Evolutionary conservation across 768 basidiomycete species (phyloP).

Genomic region (Termitomyces sp.): DNA sequence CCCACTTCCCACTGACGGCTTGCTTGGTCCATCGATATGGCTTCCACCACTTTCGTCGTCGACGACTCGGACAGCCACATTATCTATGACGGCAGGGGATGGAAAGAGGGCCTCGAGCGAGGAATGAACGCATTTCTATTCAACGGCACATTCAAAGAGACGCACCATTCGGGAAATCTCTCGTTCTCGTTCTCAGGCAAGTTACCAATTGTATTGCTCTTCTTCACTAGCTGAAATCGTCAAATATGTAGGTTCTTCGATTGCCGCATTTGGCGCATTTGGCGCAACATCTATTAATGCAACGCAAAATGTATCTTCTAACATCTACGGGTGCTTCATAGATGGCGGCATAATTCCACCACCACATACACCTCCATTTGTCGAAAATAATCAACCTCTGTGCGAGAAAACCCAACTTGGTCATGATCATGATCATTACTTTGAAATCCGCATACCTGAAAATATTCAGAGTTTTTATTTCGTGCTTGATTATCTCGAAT

Average conservation of each 20-base stretch:
- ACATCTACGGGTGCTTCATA: not conserved
- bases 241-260: not conserved
- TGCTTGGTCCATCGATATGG: not conserved
- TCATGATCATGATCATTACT: not conserved
- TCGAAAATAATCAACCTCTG: not conserved
- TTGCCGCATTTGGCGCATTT: not conserved
- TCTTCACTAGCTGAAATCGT: not conserved
- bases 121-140: not conserved
- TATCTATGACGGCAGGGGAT: not conserved
- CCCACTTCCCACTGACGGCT: not conserved
- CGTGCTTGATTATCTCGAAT: constrained; percentile 3
- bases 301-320: too few relatives aligned
- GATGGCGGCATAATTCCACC: not conserved
- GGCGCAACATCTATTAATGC: not conserved
- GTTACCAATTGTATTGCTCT: not conserved
- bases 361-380: not conserved
- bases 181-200: not conserved
- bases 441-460: not conserved
- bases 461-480: not conserved
- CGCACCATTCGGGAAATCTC: not conserved
- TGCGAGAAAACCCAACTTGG: not conserved
- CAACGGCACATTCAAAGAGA: not conserved
- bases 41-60: not conserved
- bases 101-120: not conserved
- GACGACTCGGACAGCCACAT: not conserved